Conservation (phyloP, 2,329 filamentous ascomycete species). For the Colletotrichum sp. region DNA sequence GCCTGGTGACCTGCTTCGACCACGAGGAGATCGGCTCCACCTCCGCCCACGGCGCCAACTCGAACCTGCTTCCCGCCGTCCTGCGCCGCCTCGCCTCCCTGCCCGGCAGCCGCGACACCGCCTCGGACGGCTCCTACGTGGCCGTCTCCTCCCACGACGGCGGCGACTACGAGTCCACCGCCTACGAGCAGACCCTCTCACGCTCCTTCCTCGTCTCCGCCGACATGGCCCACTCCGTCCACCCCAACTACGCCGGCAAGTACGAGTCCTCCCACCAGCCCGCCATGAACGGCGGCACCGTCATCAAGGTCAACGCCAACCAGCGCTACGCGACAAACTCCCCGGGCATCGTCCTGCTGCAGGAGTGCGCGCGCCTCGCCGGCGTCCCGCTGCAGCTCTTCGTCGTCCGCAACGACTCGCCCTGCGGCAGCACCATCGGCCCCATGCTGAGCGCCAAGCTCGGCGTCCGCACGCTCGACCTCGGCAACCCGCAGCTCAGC, state of each 20-base stretch:
- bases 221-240: constrained; percentile 96
- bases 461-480: constrained; percentile 86
- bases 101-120: constrained; percentile 60
- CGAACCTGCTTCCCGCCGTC: constrained; percentile 86
- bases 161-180: constrained; percentile 68
- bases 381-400: constrained; percentile 93
- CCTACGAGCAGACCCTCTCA: constrained; percentile 90
- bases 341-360: constrained; percentile 89
- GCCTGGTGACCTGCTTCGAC: constrained; percentile 93
- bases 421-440: constrained; percentile 95
- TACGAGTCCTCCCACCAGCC: constrained; percentile 92
- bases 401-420: constrained; percentile 93
- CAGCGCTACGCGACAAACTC: constrained; percentile 96
- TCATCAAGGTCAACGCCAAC: constrained; percentile 98
- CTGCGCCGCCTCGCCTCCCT: constrained; percentile 86
- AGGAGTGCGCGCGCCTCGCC: constrained; percentile 78
- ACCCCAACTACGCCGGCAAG: constrained; percentile 92
- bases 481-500: constrained; percentile 91
- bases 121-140: constrained; percentile 68
- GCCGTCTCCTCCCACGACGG: constrained; percentile 50
- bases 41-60: constrained; percentile 92
- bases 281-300: constrained; percentile 94
- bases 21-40: constrained; percentile 96
- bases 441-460: constrained; percentile 92
- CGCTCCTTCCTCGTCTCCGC: constrained; percentile 94